Conservation (phyloP, 1,284 basidiomycete genomes). For the Somion occarium region DNA sequence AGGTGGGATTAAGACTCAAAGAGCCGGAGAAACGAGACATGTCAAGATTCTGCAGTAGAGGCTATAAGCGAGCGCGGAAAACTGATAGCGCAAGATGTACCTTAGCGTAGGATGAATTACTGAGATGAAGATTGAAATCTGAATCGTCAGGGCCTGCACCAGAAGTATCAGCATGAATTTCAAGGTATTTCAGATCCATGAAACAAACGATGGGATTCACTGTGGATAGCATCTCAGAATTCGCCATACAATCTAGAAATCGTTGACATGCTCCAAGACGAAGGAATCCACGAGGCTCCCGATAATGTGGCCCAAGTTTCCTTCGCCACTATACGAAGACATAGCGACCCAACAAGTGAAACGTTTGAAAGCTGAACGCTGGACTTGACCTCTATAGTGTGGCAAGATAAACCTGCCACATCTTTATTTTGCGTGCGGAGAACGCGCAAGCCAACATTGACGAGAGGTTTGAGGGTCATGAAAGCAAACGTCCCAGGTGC, state of each 20-base stretch:
- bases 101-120: slow-evolving; percentile 76
- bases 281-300: slow-evolving; percentile 23
- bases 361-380: no score
- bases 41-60: slow-evolving; percentile 38
- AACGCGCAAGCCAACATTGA: no score
- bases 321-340: no score
- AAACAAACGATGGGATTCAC: not conserved
- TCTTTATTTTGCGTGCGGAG: no score
- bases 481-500: no score
- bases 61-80: not conserved
- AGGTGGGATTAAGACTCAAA: slow-evolving; percentile 53
- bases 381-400: no score
- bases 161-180: slow-evolving; percentile 2
- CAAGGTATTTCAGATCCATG: not conserved
- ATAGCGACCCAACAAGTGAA: no score
- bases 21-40: slow-evolving; percentile 41
- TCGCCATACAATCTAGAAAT: not conserved
- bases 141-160: slow-evolving; percentile 71
- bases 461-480: no score
- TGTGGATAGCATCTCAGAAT: not conserved
- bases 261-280: not conserved
- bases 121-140: slow-evolving; percentile 69
- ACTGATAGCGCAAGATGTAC: slow-evolving; percentile 32
- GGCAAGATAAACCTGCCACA: no score
- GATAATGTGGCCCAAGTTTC: no score